Conservation (phyloP, 805 yeast genomes). For the Jamesozyma gamospora region DNA sequence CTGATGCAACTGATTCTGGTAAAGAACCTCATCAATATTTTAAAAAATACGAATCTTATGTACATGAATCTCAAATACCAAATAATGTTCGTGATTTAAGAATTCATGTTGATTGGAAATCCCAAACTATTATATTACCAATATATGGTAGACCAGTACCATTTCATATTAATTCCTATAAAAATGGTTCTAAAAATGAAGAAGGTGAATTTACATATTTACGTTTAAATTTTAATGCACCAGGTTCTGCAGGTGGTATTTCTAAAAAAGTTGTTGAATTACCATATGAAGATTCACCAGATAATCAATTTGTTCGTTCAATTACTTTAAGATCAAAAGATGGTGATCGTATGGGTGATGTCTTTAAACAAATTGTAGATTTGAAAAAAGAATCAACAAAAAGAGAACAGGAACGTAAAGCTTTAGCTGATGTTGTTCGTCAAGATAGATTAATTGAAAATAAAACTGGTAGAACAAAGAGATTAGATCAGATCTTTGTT, state of each 20-base stretch:
- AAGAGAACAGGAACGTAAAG: conserved; percentile 83
- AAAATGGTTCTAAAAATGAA: conserved; percentile 89
- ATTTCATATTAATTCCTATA: conserved; percentile 88
- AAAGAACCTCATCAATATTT: conserved; percentile 47
- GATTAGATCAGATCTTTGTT: conserved; percentile 79
- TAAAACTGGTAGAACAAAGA: conserved; percentile 72
- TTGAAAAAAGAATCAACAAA: conserved; percentile 86
- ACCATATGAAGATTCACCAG: conserved; percentile 84
- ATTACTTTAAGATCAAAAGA: conserved; percentile 84
- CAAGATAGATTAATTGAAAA: conserved; percentile 83
- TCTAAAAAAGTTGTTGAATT: conserved; percentile 62
- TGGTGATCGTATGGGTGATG: conserved; percentile 82
- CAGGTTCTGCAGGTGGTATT: conserved; percentile 72
- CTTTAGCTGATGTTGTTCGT: conserved; percentile 85
- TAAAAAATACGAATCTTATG: conserved; percentile 87
- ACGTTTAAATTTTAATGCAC: conserved; percentile 85
- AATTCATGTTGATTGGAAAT: conserved; percentile 77
- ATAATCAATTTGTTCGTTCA: conserved; percentile 77
- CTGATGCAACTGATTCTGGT: conserved; percentile 55
- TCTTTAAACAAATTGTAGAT: conserved; percentile 80
- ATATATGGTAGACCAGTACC: conserved; percentile 96
- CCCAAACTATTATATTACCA: conserved; percentile 84
- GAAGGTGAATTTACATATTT: conserved; percentile 91
- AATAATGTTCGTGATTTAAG: conserved; percentile 68
- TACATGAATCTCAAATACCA: conserved; percentile 89